phyloP scores from a whole-genome alignment of 345 rosid species.

The Litchi chinensis region DNA sequence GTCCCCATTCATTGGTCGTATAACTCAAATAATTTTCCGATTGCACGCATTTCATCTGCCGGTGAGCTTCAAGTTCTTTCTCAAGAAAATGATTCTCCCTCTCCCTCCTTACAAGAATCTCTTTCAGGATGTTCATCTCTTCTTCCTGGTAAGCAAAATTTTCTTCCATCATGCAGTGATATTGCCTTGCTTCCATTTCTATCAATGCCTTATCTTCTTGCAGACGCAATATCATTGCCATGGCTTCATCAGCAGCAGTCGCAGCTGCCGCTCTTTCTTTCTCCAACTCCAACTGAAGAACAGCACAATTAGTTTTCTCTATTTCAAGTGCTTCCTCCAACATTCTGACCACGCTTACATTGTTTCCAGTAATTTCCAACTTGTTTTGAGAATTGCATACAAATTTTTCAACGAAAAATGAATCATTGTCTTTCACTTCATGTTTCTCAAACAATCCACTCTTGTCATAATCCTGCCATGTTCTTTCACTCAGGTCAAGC shows the following conservation, averaged over 20 bases:
- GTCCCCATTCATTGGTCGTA: conserved; percentile 17
- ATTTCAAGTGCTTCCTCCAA: conserved; percentile 60
- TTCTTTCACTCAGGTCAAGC: conserved; percentile 25
- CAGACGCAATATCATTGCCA: conserved; percentile 85
- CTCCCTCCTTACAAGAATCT: conserved; percentile 73
- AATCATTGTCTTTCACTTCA: conserved; percentile 22
- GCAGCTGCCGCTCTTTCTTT: conserved; percentile 88
- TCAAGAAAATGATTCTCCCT: conserved; percentile 76
- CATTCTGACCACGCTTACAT: conserved; percentile 34
- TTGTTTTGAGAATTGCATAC: conserved; percentile 17
- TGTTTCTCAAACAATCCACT: conserved; percentile 30
- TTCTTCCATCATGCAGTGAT: conserved; percentile 86
- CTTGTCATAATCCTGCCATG: conserved; percentile 28
- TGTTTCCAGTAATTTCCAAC: conserved; percentile 21
- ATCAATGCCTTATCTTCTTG: conserved; percentile 81
- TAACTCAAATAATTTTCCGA: conserved; percentile 22
- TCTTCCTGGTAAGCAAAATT: conserved; percentile 78
- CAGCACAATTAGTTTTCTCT: conserved; percentile 49
- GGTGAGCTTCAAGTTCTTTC: conserved; percentile 74
- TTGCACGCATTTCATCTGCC: conserved; percentile 46
- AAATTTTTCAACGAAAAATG: conserved; percentile 29
- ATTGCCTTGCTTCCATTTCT: conserved; percentile 90
- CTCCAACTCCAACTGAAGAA: conserved; percentile 63
- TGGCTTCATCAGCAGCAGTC: conserved; percentile 86
- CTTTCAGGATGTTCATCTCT: conserved; percentile 86